A percentile compares a stretch with the other conserved stretches of the same genome.
Conservation (phyloP, 1,284 basidiomycete genomes). For the Ganoderma meredithae region DNA sequence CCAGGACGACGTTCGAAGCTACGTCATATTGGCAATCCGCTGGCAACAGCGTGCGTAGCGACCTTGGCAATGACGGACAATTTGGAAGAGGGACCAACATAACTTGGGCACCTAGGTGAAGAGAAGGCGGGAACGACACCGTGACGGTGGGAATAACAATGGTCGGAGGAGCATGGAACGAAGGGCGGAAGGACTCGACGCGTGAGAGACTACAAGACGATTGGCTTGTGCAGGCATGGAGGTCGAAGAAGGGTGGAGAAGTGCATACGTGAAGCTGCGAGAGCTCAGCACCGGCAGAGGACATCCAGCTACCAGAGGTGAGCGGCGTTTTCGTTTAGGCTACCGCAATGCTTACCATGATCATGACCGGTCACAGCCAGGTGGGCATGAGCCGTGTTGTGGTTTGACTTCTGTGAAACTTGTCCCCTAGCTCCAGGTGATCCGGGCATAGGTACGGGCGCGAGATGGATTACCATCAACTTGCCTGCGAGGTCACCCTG, state of each 20-base stretch:
- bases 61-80: neutral
- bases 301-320: neutral
- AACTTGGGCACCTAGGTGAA: neutral
- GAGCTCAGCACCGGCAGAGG: neutral
- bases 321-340: constrained; percentile 1
- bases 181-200: neutral
- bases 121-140: neutral
- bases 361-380: neutral
- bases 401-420: constrained; percentile 5
- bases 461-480: neutral
- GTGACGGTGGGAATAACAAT: neutral
- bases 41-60: neutral
- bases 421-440: neutral
- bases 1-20: neutral
- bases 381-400: neutral
- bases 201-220: neutral
- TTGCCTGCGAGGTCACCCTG: neutral
- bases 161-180: neutral
- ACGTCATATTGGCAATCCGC: neutral
- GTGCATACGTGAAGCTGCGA: neutral
- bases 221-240: neutral
- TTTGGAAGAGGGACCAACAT: neutral
- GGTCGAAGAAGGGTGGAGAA: neutral
- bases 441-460: neutral
- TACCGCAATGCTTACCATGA: constrained; percentile 2